phyloP scores from a whole-genome alignment of 1,139 yeast genomes.

The Yueomyces sp. region DNA sequence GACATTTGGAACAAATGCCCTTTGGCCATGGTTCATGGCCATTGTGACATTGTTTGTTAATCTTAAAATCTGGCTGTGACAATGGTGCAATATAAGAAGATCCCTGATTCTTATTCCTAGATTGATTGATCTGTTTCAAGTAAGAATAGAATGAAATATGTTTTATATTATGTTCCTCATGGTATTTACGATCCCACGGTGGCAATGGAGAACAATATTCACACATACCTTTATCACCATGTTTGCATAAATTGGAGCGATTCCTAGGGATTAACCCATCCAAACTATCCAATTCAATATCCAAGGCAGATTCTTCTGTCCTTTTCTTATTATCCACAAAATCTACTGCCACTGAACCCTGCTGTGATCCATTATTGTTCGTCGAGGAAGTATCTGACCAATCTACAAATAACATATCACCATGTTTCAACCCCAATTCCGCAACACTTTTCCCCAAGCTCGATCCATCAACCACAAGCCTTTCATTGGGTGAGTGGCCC shows the following conservation, averaged over 20 bases:
- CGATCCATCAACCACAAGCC: neutral
- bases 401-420: slow-evolving; percentile 63
- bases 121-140: slow-evolving; percentile 58
- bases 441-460: slow-evolving; percentile 32
- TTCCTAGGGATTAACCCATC: slow-evolving; percentile 64
- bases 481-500: slow-evolving; percentile 36
- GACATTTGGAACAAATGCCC: slow-evolving; percentile 95
- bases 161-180: slow-evolving; percentile 65
- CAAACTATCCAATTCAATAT: slow-evolving; percentile 49
- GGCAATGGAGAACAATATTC: slow-evolving; percentile 93
- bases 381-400: slow-evolving; percentile 21
- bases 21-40: slow-evolving; percentile 92
- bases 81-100: slow-evolving; percentile 75
- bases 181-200: slow-evolving; percentile 81
- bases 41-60: slow-evolving; percentile 50
- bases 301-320: slow-evolving; percentile 38
- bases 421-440: slow-evolving; percentile 56
- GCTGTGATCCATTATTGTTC: neutral
- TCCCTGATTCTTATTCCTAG: slow-evolving; percentile 49
- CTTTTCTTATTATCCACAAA: slow-evolving; percentile 1
- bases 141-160: slow-evolving; percentile 83
- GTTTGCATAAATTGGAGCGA: slow-evolving; percentile 60
- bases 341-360: slow-evolving; percentile 2
- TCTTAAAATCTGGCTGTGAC: slow-evolving; percentile 54
- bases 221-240: slow-evolving; percentile 93